Base-by-base conservation (phyloP, 768 basidiomycete genomes). In the Hypholoma sublateritium region DNA sequence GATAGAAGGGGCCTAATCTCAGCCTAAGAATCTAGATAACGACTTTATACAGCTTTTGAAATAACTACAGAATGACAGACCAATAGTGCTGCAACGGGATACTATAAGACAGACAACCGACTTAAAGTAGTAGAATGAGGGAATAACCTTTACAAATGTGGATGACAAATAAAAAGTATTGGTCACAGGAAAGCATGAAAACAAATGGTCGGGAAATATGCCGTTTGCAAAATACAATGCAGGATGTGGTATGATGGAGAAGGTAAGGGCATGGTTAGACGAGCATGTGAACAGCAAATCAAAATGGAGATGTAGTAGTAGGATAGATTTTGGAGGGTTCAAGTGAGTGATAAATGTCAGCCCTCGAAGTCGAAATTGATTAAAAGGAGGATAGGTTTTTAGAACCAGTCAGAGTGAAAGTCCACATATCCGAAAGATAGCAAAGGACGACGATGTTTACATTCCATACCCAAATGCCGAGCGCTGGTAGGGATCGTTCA, bases 401-500 rank as follows among this genome's bases (percentile, higher is more conserved):
- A 66, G 63, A 67, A 58, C 53, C 62, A 50, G 62, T 59, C 59
- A 55, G 60, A 63, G 56, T 41, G 43, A 66, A 34, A 64, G 65
- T 64, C 68, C 63, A 65, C 61, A 54, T 58, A 59, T 59, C 62
- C 60, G 39, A 56, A 65, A 57, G 61, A 62, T 59, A 60, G 58
- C 50, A 57, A 59, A 52, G 62, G 64, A 59, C 57, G 64, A 59
- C 57, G 59, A 59, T 58, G 58, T 73, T 85, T 81, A 92, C 88
- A 91, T 90, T 68, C 88, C 85, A 66, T 93, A 93, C 57, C 85
- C 87, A 65, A 87, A 93, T 61, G 77, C 75, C 46, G 85, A 76
- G 68, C 84, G 78, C 75, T 89, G 88, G 77, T 93, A 93, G 34
- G 87, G 88, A 72, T 91, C 90, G 65, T 78, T 83, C 65, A 87